These are phyloP conservation scores for Cynara cardunculus DNA, from an alignment of 129 eudicot species.

Conservation along the genomic window DNA sequence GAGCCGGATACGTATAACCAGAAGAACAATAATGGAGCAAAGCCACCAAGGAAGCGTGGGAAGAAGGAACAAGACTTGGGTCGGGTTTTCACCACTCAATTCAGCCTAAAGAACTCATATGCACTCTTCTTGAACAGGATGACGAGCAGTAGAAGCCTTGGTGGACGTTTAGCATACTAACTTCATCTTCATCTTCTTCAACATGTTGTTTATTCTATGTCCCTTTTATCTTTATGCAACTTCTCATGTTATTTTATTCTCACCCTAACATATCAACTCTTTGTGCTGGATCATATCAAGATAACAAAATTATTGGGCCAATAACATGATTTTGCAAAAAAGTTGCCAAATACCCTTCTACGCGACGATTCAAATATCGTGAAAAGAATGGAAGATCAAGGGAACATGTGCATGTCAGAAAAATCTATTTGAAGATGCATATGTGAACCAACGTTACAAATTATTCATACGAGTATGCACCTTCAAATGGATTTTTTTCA, in stretches of 20 bases:
- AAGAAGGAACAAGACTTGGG: conserved; percentile 37
- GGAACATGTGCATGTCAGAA: no score
- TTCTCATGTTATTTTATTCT: neutral
- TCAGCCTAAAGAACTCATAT: conserved; percentile 56
- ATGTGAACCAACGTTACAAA: no score
- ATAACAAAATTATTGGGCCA: neutral
- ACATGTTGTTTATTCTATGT: neutral
- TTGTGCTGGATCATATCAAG: neutral
- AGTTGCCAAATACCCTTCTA: neutral
- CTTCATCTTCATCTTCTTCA: neutral
- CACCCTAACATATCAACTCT: neutral
- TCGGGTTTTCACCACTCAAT: conserved; percentile 37
- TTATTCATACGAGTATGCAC: no score
- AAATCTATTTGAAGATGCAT: no score
- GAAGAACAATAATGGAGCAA: conserved; percentile 10
- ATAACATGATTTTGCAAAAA: neutral
- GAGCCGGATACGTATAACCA: conserved; percentile 41
- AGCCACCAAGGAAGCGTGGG: conserved; percentile 1
- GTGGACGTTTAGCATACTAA: conserved; percentile 39
- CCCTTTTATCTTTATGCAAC: neutral
- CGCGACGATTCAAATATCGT: neutral
- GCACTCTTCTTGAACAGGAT: conserved; percentile 58
- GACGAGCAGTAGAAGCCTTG: conserved; percentile 52
- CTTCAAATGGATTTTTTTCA: no score
- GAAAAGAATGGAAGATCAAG: no score